Percentiles rank a stretch among this genome's conserved stretches.
phyloP scores from a whole-genome alignment of 768 basidiomycete genomes.

The Lactifluus pinguis region DNA sequence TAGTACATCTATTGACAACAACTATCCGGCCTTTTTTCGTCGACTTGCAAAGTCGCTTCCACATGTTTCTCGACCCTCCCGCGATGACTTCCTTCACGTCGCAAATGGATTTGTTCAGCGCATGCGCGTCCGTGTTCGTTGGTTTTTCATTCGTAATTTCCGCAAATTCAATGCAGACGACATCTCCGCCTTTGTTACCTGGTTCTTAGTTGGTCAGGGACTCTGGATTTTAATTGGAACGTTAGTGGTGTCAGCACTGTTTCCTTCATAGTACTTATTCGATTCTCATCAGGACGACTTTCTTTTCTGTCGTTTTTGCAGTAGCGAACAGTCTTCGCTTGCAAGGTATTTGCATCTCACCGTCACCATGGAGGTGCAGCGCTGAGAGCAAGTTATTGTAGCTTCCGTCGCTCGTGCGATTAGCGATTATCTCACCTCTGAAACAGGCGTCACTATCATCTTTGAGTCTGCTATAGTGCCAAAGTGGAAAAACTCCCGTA shows the following conservation, averaged over 20 bases:
- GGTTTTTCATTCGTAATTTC: conserved; percentile 94
- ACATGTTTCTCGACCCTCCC: conserved; percentile 68
- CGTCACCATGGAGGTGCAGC: neutral
- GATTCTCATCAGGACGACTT: conserved; percentile 60
- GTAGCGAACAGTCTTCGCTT: conserved; percentile 79
- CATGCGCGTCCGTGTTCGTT: conserved; percentile 85
- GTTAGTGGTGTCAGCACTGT: conserved; percentile 35
- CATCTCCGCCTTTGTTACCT: conserved; percentile 90
- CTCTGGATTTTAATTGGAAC: conserved; percentile 94
- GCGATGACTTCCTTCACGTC: conserved; percentile 81
- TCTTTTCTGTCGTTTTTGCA: conserved; percentile 89
- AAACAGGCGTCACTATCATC: conserved; percentile 89
- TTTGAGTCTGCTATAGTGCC: conserved; percentile 98
- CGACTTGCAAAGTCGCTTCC: conserved; percentile 73
- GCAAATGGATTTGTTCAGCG: conserved; percentile 90
- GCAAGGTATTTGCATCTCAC: conserved; percentile 44
- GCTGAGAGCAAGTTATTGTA: conserved; percentile 24
- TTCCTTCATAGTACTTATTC: neutral
- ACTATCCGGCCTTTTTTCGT: conserved; percentile 75
- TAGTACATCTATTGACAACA: conserved; percentile 35
- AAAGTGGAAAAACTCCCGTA: conserved; percentile 91
- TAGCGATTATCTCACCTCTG: conserved; percentile 86
- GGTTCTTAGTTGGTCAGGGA: conserved; percentile 93
- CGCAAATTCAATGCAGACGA: conserved; percentile 94
- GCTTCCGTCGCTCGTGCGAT: conserved; percentile 81